Base-by-base conservation (phyloP, 140 eudicot genomes). In the Cichorium intybus region DNA sequence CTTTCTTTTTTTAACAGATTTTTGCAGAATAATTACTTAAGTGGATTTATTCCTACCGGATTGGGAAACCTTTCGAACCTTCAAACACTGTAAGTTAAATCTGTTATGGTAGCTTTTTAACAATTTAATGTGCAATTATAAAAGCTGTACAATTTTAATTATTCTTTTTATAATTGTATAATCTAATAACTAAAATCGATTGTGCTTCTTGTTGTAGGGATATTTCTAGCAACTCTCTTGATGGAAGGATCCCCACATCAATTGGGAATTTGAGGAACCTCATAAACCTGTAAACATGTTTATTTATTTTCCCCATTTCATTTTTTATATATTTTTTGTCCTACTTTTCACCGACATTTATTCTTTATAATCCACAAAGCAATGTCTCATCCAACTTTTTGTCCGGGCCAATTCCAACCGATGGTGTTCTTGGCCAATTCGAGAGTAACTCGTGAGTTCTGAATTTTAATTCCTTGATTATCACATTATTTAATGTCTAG, bases 191-290 rank as follows among this genome's bases (percentile, higher is more conserved):
- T 68, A 55, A 41, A 17, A 26, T 35, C 23, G 6, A 20, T 28
- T 23, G 27, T 61, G 66, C 28, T 64, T 37, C 20, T 47, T 66
- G 64, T 51, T 70, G 52, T 78, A 93, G 99, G 73, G 99, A 93
- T 81, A 76, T 93, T 16, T 93, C 99, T 56, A 86, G 99, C 81
- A 93, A 93, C 83, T 83, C 94, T 79, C 95, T 93, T 46, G 83
- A 95, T 62, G 99, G 99, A 75, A 77, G 64, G 22, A 80, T 93
- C 78, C 97, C 99, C 74, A 60, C 93, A 56, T 79, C 97, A 29
- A 81, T 93, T 70, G 95, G 86, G 69, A 82, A 82, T 70, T 78
- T 93, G 73, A 56, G 31, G 76, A 81, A 82, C 67, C 97, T 93
- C 41, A 45, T 61, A 47, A 64, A 56, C 62, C 75, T 93, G 99